Conservation (phyloP, 148 eudicot genomes). For the Drosera capensis region DNA sequence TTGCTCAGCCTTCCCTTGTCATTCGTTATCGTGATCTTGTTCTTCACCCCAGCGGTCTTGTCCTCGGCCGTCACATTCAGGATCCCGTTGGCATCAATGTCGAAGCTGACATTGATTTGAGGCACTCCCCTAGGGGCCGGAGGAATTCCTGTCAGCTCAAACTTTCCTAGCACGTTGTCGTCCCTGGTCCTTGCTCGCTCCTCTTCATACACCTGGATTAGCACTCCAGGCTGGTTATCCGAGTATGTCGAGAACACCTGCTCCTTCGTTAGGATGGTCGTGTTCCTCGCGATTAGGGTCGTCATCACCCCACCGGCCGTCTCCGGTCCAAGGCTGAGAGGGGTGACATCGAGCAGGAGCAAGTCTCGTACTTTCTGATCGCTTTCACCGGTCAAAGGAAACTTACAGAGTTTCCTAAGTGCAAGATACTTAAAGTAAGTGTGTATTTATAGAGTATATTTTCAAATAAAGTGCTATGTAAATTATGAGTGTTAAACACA, state of each 20-base stretch:
- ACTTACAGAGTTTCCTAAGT: too few species aligned
- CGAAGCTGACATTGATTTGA: constrained; percentile 4
- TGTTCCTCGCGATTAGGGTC: too few species aligned
- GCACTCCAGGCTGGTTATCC: background rate
- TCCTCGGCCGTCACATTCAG: constrained; percentile 7
- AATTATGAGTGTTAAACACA: too few species aligned
- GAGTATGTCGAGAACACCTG: background rate
- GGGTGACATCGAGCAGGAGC: background rate
- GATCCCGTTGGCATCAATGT: constrained; percentile 10
- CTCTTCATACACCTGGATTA: background rate
- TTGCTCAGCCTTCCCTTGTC: constrained; percentile 2
- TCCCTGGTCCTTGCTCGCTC: constrained; percentile 1
- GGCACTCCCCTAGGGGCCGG: constrained; percentile 1
- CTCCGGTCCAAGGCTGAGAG: background rate
- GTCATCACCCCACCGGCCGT: background rate
- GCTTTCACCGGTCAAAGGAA: background rate
- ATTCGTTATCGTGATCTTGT: constrained; percentile 11
- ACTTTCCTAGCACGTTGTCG: constrained; percentile 7
- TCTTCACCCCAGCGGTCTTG: background rate
- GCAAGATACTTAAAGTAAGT: too few species aligned
- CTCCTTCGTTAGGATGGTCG: too few species aligned
- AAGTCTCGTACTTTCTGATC: background rate
- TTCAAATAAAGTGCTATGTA: too few species aligned
- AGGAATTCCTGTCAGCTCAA: constrained; percentile 4
- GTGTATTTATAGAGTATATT: too few species aligned